phyloP scores from a whole-genome alignment of 2,329 filamentous ascomycete species.

The Fusarium sp. region DNA sequence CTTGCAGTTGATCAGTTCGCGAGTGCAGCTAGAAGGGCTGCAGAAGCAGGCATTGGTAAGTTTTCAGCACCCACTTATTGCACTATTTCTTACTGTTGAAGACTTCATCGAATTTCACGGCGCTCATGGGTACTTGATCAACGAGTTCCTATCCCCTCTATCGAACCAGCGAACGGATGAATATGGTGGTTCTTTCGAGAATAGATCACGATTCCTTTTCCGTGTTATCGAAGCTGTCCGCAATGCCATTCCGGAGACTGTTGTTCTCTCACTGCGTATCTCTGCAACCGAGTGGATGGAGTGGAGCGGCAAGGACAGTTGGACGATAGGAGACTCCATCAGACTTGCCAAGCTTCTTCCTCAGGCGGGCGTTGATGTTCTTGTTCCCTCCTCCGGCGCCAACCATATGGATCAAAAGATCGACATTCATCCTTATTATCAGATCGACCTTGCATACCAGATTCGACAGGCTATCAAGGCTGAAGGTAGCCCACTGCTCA shows the following conservation, averaged over 20 bases:
- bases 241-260: conserved; percentile 63
- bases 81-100: fast-evolving
- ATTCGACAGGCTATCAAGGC: conserved; percentile 74
- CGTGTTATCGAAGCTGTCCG: conserved; percentile 66
- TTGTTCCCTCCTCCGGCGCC: conserved; percentile 85
- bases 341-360: conserved; percentile 67
- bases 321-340: conserved; percentile 72
- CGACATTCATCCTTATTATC: conserved; percentile 73
- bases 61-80: fast-evolving
- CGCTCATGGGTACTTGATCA: background rate
- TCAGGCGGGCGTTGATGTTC: conserved; percentile 79
- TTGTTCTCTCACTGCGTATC: conserved; percentile 70
- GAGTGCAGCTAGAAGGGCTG: background rate
- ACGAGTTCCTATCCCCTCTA: background rate
- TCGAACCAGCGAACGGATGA: conserved; percentile 64
- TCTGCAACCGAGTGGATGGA: conserved; percentile 73
- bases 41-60: background rate
- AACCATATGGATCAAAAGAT: conserved; percentile 73
- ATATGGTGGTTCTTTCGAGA: conserved; percentile 75
- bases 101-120: conserved; percentile 12
- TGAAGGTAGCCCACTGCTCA: conserved; percentile 65
- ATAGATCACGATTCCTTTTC: conserved; percentile 68
- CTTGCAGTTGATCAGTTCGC: background rate
- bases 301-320: conserved; percentile 60
- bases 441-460: conserved; percentile 76